Evolutionary conservation across 2,329 filamentous ascomycete species (phyloP).

Genomic region (Lasiodiplodia gonubiensis): DNA sequence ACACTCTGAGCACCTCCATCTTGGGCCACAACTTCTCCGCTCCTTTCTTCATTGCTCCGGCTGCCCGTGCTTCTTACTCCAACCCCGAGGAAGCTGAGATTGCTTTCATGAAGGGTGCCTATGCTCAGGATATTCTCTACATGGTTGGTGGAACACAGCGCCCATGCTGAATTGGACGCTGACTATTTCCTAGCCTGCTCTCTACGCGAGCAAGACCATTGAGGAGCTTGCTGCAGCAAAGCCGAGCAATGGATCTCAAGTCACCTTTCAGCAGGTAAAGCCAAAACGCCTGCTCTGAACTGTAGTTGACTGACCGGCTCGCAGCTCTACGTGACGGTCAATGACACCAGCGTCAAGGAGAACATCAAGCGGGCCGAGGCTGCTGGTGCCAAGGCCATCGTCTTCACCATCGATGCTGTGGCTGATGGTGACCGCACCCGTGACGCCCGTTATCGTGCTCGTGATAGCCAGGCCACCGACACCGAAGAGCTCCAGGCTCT

Average conservation of each 20-base stretch:
- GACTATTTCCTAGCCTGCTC: conserved; percentile 34
- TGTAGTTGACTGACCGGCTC: conserved; percentile 40
- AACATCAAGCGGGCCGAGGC: conserved; percentile 42
- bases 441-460: conserved; percentile 41
- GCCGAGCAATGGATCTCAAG: conserved; percentile 14
- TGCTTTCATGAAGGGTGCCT: conserved; percentile 58
- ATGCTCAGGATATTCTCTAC: conserved; percentile 57
- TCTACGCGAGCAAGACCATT: conserved; percentile 33
- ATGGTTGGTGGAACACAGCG: conserved; percentile 38
- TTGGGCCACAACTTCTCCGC: conserved; percentile 60
- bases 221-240: conserved; percentile 43
- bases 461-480: conserved; percentile 40
- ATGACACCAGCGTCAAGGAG: conserved; percentile 39
- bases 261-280: conserved; percentile 22
- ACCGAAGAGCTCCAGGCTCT: conserved; percentile 37
- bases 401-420: conserved; percentile 50
- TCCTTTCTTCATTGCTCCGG: conserved; percentile 61
- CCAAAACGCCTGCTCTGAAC: not conserved
- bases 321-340: conserved; percentile 47
- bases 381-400: conserved; percentile 48
- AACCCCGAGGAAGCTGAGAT: conserved; percentile 54
- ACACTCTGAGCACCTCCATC: conserved; percentile 54
- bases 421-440: conserved; percentile 47
- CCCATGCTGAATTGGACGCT: not conserved
- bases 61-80: conserved; percentile 47